Base-by-base conservation (phyloP, 345 rosid species). In the Salix dunnii region DNA sequence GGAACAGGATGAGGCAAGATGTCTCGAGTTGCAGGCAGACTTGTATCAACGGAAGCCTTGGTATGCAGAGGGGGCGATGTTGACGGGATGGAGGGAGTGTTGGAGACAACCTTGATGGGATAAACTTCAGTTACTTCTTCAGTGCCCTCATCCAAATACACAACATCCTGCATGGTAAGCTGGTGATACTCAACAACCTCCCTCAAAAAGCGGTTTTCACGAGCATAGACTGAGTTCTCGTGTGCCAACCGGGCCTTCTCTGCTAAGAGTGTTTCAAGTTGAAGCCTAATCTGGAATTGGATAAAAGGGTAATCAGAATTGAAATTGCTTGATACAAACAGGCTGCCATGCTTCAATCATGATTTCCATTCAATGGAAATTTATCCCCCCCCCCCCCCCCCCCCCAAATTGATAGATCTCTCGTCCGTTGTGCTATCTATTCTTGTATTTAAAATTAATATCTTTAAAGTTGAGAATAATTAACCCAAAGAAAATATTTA, bases 101-200 rank as follows among this genome's bases (percentile, higher is more conserved):
- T 77, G 58, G 90, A 78, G 72, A 89, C 80, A 33, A 84, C 85
- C 80, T 84, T 90, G 72, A 83, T 74, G 35, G 98, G 74, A 78
- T 82, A 82, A 64, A 82, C 84, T 78, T 82, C 84, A n/a, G 81
- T 78, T 62, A 82, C 81, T 77, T 82, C 84, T 73, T 82, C 84
- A 13, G 81, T 82, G 46, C 81, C 79, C 71, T 82, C 84, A 60
- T 82, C 84, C n/a, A 82, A 58, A 74, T 82, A 82, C 1, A 82
- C 76, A 9, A 82, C 84, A 70, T 78, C 84, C 55, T 82, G 84
- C 84, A 82, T 82, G 4, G 84, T 82, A n/a, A 82, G 79, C 72
- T 78, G 81, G 70, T 82, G 84, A 74, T 82, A 82, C 67, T 82
- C 84, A 16, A 82, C 84, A 55, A 82, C 81, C 68, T 82, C 84